Base-by-base conservation (phyloP, 2,329 filamentous ascomycete species). In the Claviceps capensis region DNA sequence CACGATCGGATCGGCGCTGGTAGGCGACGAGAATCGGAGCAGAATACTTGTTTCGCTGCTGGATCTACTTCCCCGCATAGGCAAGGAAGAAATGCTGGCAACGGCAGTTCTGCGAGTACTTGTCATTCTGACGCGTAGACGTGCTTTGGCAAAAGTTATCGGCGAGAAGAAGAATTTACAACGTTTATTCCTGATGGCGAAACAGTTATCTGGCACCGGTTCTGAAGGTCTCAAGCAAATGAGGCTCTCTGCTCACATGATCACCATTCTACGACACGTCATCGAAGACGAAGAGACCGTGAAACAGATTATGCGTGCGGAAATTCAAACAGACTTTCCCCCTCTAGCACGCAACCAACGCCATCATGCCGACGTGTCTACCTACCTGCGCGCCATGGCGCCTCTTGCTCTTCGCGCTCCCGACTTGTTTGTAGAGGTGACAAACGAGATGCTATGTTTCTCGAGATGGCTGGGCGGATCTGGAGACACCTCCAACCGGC, bases 201-300 rank as follows among this genome's bases (percentile, higher is more conserved):
- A 94, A 66, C 91, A 97, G 65, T 79, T 97, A 54, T 83, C 88
- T 19, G 86, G 86, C 26, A 78, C 82, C 34, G 85, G 86, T 6
- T 86, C 88, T 34, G 79, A 86, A 51, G 83, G 84, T 51, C 77
- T 98, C 9, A 75, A 71, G 55, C 73, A 76, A 42, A 73, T 71
- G 2, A 72, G 71, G 50, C 69, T 79, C 41, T 71, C 73, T 3
- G 66, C 73, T 22, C 78, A 85, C 53, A 85, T 95, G 60, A 84
- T 97, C 77, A 78, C 91, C 13, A 84, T 96, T 50, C 72, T 98
- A 44, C 83, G 94, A 42, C 93, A 98, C 62, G 84, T 98, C 57
- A 81, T 97, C 51, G 93, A 98, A 67, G 94, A 98, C 62, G 88
- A 95, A 48, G 84, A 89, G 17, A 93, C 85, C 2, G 78, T 97